These are phyloP conservation scores for Coemansia erecta DNA, from an alignment of 192 early-diverging fungal species.

Conservation along the genomic window DNA sequence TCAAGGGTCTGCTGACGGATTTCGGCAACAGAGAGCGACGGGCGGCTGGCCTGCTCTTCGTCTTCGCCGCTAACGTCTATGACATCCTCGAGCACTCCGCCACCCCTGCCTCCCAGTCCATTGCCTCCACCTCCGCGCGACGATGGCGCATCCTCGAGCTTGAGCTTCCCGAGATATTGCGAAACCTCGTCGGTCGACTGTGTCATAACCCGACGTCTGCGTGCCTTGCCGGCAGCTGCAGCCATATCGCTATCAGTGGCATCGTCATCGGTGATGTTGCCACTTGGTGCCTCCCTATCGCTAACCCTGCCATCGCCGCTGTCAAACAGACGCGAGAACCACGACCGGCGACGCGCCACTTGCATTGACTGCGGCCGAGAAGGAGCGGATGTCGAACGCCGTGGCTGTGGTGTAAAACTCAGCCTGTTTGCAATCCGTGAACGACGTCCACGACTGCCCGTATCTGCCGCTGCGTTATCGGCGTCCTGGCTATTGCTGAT, in stretches of 20 bases:
- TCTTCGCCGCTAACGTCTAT: conserved; percentile 45
- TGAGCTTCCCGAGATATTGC: conserved; percentile 17
- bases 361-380: conserved; percentile 48
- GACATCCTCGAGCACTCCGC: conserved; percentile 31
- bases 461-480: neutral
- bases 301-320: conserved; percentile 1
- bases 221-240: neutral
- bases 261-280: conserved; percentile 1
- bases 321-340: conserved; percentile 36
- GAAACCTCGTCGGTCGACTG: conserved; percentile 40
- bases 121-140: neutral
- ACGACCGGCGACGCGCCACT: conserved; percentile 28
- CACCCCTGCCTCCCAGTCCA: neutral
- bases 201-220: conserved; percentile 34
- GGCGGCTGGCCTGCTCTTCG: conserved; percentile 26
- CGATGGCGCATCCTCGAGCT: conserved; percentile 15
- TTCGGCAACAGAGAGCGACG: conserved; percentile 31
- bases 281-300: neutral
- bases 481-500: neutral
- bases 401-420: conserved; percentile 33
- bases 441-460: neutral
- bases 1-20: conserved; percentile 49
- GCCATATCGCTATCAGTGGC: conserved; percentile 4
- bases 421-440: conserved; percentile 9
- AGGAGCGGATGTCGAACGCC: conserved; percentile 43